Evolutionary conservation across 345 rosid species (phyloP).

Genomic region (Euphorbia pulcherrima): DNA sequence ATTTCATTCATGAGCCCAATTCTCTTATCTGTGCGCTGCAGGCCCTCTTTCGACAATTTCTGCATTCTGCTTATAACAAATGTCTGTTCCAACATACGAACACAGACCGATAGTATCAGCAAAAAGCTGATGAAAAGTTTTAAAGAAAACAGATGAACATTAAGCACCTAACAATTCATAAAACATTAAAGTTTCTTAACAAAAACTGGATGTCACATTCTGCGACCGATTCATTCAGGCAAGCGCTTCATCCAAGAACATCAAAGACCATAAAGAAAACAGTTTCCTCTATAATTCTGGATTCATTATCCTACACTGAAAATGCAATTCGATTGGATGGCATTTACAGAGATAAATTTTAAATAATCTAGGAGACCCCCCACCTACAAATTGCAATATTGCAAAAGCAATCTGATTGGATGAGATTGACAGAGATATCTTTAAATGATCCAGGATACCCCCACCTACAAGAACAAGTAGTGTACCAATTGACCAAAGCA

Average conservation of each 20-base stretch:
- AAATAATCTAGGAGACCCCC: background rate
- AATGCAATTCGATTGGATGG: conserved; percentile 1
- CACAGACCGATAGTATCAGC: conserved; percentile 2
- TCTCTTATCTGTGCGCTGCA: conserved; percentile 96
- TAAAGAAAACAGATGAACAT: background rate
- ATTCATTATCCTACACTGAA: background rate
- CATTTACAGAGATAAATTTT: background rate
- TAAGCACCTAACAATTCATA: background rate
- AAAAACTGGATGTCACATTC: conserved; percentile 3
- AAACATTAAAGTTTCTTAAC: background rate
- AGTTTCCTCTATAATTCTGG: background rate
- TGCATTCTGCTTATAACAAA: conserved; percentile 84
- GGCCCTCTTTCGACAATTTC: conserved; percentile 84
- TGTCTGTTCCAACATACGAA: conserved; percentile 47
- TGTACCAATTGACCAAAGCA: background rate
- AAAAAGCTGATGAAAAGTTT: background rate
- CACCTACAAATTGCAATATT: too few species aligned
- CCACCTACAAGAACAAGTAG: background rate
- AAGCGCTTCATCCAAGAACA: background rate
- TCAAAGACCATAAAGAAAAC: background rate
- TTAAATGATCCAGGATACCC: background rate
- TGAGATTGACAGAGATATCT: background rate
- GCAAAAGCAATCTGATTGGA: too few species aligned
- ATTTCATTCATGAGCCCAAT: conserved; percentile 97
- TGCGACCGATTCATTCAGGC: background rate